Evolutionary conservation across 2,329 filamentous ascomycete genomes (phyloP), one percentile per base, ranked within the genome.

Genomic region (Huntiella abstrusa): DNA sequence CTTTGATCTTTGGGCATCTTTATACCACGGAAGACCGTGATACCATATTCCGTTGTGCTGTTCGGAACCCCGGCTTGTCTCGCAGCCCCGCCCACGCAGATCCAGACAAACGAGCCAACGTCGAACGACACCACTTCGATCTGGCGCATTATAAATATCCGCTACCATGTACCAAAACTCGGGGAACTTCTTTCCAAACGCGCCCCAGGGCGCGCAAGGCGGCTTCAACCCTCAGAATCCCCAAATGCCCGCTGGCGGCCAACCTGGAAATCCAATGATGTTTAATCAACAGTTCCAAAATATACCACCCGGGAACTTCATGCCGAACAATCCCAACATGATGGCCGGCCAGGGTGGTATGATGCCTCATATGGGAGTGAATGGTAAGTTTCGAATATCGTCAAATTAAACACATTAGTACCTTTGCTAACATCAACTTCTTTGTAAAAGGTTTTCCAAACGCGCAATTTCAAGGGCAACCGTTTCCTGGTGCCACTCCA

Each of bases 341-440:
- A 73, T 73, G 65, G 60, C 60, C 52, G 68, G 66, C 36, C 65
- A 68, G 61, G 66, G 64, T 60, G 71, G 67, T 56, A 76, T 78
- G 72, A 77, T 78, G 73, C 73, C 71, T 61, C 70, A 71, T 57
- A 74, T 75, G 69, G 63, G 64, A 53, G 60, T 67, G 52, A 75
- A 74, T 64, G 70, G 71, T 37, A 47, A 46, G 32, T 17, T n/a
- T 19, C 22, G 7, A 28, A 28, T 4, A 28, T 7, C 38, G 11
- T 10, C 17, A 33, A 35, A 37, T 37, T 33, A 28, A 28, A 28
- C 8, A 10, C 22, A 28, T 28, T 2, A 28, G 6, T 28, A 4
- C 22, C 6, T 28, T 28, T 28, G 4, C 22, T 28, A 28, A 28
- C 6, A 28, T 28, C 8, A 28, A 28, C 17, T n/a, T 35, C 34